These are phyloP conservation scores for Tremella fuciformis DNA, from an alignment of 768 basidiomycete species.

Conservation along the genomic window DNA sequence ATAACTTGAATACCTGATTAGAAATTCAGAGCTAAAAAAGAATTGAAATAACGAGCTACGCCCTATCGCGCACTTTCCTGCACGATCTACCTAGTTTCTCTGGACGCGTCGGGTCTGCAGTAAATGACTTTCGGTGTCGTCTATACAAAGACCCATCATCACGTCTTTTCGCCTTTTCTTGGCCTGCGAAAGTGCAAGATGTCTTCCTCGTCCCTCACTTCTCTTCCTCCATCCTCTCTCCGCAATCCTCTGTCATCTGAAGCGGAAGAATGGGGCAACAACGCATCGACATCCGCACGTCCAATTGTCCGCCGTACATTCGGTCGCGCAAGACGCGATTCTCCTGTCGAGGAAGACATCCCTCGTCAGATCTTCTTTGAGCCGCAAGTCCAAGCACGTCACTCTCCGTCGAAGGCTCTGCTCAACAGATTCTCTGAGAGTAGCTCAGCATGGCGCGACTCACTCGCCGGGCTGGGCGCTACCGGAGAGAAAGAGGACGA, in stretches of 20 bases:
- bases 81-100: too few relatives aligned
- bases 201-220: constrained; percentile 1
- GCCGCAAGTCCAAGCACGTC: background rate
- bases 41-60: too few relatives aligned
- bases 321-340: background rate
- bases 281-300: background rate
- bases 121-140: too few relatives aligned
- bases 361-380: background rate
- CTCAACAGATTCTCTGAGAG: background rate
- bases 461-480: constrained; percentile 3
- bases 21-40: too few relatives aligned
- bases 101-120: too few relatives aligned
- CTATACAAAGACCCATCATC: too few relatives aligned
- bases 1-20: too few relatives aligned
- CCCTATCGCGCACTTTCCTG: too few relatives aligned
- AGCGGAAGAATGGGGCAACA: background rate
- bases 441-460: constrained; percentile 1
- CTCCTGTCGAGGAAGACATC: background rate
- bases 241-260: constrained; percentile 1
- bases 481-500: constrained; percentile 3
- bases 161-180: too few relatives aligned
- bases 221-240: background rate
- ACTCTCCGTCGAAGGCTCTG: background rate
- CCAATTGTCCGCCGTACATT: background rate
- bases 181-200: background rate